These are phyloP conservation scores for Penicillium angulare DNA, from an alignment of 495 filamentous ascomycete genomes.

Conservation along the genomic window DNA sequence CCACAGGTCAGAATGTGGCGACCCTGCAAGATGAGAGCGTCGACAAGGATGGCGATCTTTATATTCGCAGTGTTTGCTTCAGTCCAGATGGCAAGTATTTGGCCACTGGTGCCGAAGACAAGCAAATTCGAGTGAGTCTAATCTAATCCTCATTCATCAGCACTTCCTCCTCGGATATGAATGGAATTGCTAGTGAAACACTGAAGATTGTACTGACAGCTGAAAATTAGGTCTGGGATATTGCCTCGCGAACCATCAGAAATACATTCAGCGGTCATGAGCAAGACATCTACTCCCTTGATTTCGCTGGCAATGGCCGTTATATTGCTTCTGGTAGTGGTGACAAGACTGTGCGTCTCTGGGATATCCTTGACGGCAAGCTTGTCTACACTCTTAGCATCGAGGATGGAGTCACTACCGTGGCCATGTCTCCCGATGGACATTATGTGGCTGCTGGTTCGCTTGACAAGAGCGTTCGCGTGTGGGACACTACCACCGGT, in stretches of 20 bases:
- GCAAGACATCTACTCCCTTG: conserved; percentile 91
- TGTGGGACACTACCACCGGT: conserved; percentile 83
- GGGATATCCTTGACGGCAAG: conserved; percentile 77
- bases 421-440: conserved; percentile 86
- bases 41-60: conserved; percentile 80
- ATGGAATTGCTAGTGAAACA: no score
- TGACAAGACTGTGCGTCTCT: conserved; percentile 83
- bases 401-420: conserved; percentile 87
- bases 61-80: conserved; percentile 90
- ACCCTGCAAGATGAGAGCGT: conserved; percentile 79
- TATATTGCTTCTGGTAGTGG: conserved; percentile 88
- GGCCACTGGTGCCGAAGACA: conserved; percentile 87
- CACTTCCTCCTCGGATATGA: no score
- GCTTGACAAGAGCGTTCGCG: conserved; percentile 84
- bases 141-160: no score
- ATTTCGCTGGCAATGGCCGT: conserved; percentile 82
- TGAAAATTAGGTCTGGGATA: conserved; percentile 76
- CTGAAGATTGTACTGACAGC: neutral
- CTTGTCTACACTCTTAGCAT: conserved; percentile 77
- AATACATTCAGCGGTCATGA: conserved; percentile 84
- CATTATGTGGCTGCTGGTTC: conserved; percentile 86
- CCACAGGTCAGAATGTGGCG: conserved; percentile 72
- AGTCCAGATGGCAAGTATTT: conserved; percentile 88
- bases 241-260: conserved; percentile 68
- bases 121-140: conserved; percentile 76